phyloP scores from a whole-genome alignment of 2,329 filamentous ascomycete species.

The Nannizziopsis barbatae region DNA sequence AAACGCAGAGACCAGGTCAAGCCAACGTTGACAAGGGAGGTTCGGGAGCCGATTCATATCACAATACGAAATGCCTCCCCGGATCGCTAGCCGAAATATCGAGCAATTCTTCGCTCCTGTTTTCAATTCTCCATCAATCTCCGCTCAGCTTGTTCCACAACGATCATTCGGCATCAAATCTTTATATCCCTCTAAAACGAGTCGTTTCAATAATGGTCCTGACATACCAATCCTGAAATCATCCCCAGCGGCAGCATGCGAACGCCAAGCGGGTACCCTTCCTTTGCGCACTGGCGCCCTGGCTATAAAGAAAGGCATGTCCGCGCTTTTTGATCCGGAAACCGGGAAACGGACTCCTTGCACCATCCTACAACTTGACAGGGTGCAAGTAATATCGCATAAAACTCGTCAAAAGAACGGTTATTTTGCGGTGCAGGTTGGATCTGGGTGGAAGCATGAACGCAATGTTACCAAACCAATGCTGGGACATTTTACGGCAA shows the following conservation, averaged over 20 bases:
- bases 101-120: slow-evolving; percentile 22
- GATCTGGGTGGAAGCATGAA: slow-evolving; percentile 60
- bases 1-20: not conserved
- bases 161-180: slow-evolving; percentile 46
- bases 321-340: slow-evolving; percentile 66
- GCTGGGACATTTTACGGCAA: slow-evolving; percentile 77
- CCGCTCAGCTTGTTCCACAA: slow-evolving; percentile 9
- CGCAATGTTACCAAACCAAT: slow-evolving; percentile 69
- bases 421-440: slow-evolving; percentile 90
- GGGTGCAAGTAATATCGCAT: slow-evolving; percentile 76
- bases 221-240: slow-evolving; percentile 44
- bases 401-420: slow-evolving; percentile 73
- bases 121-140: slow-evolving; percentile 1
- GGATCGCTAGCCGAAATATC: slow-evolving; percentile 24
- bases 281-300: slow-evolving; percentile 68
- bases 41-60: not conserved
- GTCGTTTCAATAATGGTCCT: slow-evolving; percentile 44
- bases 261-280: slow-evolving; percentile 47
- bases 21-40: not conserved
- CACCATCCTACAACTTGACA: slow-evolving; percentile 87
- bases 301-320: slow-evolving; percentile 92
- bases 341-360: slow-evolving; percentile 69
- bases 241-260: slow-evolving; percentile 48
- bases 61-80: slow-evolving; percentile 25
- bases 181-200: slow-evolving; percentile 42